A percentile compares a stretch with the other conserved stretches of the same genome.
These are phyloP conservation scores for Xylariaceae sp. DNA, from an alignment of 2,329 filamentous ascomycete species.

Conservation along the genomic window DNA sequence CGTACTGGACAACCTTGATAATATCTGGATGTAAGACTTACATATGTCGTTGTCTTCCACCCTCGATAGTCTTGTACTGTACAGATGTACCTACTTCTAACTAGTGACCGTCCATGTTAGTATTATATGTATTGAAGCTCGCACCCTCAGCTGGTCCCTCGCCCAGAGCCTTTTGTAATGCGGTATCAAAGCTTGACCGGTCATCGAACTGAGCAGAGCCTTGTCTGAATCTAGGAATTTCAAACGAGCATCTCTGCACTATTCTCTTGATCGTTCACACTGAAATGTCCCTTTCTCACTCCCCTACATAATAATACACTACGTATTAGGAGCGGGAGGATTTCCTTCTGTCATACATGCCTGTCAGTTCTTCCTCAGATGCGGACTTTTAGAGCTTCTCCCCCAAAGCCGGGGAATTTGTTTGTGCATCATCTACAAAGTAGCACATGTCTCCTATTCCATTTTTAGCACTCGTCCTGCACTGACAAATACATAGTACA, in stretches of 20 bases:
- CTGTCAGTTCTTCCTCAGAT: not conserved
- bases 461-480: conserved; percentile 22
- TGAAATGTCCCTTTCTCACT: conserved; percentile 7
- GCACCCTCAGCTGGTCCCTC: conserved; percentile 4
- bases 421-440: conserved; percentile 26
- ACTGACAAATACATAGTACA: not conserved
- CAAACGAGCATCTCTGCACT: conserved; percentile 23
- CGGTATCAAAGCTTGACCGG: conserved; percentile 5
- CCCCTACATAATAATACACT: not conserved
- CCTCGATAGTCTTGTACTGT: conserved; percentile 7
- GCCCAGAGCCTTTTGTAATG: conserved; percentile 6
- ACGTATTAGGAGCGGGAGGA: no score
- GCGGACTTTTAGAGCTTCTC: not conserved
- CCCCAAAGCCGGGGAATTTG: conserved; percentile 7
- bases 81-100: not conserved
- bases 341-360: not conserved
- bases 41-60: conserved; percentile 11
- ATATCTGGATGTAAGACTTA: not conserved
- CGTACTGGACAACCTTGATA: not conserved
- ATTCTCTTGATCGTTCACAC: not conserved
- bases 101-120: not conserved
- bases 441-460: conserved; percentile 20
- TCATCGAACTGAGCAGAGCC: conserved; percentile 12
- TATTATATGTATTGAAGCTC: not conserved
- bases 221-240: conserved; percentile 29